Evolutionary conservation across 768 basidiomycete genomes (phyloP).

Genomic region (Kwoniella sp.): DNA sequence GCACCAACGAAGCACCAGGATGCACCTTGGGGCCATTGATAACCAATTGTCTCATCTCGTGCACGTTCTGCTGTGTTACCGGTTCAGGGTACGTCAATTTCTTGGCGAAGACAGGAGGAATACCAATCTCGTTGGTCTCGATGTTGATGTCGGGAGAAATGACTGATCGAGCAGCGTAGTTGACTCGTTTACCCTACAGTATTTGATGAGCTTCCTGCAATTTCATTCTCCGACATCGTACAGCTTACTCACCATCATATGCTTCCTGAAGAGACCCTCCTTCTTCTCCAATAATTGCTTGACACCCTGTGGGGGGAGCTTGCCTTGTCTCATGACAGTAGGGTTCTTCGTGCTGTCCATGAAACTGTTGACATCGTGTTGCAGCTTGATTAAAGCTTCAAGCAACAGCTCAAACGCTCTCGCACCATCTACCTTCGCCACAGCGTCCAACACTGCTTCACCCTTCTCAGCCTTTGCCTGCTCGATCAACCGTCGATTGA

Average conservation of each 20-base stretch:
- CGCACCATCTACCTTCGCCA: conserved; percentile 61
- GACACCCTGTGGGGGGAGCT: conserved; percentile 85
- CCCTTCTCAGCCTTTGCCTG: conserved; percentile 42
- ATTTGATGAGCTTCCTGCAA: conserved; percentile 6
- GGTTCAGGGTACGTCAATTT: conserved; percentile 98
- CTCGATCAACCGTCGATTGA: conserved; percentile 65
- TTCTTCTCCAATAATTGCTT: conserved; percentile 99
- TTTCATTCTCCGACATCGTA: neutral
- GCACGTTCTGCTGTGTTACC: conserved; percentile 87
- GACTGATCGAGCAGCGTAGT: conserved; percentile 99
- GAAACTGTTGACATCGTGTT: conserved; percentile 93
- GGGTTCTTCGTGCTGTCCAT: conserved; percentile 97
- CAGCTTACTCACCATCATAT: conserved; percentile 84
- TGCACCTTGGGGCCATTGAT: conserved; percentile 85
- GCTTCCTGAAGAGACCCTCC: conserved; percentile 94
- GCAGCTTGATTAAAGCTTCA: conserved; percentile 82
- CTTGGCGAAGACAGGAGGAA: conserved; percentile 94
- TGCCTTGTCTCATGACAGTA: conserved; percentile 77
- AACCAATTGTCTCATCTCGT: conserved; percentile 82
- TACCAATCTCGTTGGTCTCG: conserved; percentile 96
- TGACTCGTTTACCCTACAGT: conserved; percentile 94
- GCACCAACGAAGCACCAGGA: conserved; percentile 91
- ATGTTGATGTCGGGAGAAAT: conserved; percentile 99
- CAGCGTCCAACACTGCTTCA: conserved; percentile 60
- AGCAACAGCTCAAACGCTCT: conserved; percentile 70